Percentiles rank a stretch among this genome's conserved stretches.
These are phyloP conservation scores for Datura wrightii DNA, from an alignment of 257 asterid species.

Conservation along the genomic window DNA sequence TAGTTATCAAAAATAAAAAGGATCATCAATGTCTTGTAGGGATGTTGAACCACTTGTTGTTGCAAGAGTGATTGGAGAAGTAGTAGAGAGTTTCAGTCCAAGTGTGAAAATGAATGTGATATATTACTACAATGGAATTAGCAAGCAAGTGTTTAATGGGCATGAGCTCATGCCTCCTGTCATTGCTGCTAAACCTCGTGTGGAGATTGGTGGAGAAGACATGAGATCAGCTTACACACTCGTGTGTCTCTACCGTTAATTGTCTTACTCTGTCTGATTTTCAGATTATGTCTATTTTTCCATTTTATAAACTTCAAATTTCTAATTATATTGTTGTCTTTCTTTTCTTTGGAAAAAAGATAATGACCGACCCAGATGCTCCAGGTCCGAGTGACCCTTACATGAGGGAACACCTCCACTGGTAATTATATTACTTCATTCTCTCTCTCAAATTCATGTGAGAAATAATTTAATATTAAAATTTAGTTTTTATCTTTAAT, in stretches of 20 bases:
- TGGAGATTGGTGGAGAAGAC: slow-evolving; percentile 83
- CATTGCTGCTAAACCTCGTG: slow-evolving; percentile 65
- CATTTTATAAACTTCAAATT: background rate
- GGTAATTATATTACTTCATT: no score
- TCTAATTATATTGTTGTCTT: slow-evolving; percentile 30
- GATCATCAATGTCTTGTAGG: slow-evolving; percentile 39
- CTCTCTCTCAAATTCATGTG: no score
- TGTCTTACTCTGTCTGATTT: background rate
- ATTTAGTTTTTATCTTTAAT: no score
- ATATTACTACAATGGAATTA: slow-evolving; percentile 40
- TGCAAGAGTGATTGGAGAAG: slow-evolving; percentile 85
- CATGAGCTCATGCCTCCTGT: slow-evolving; percentile 79
- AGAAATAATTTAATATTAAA: no score
- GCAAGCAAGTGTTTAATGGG: slow-evolving; percentile 70
- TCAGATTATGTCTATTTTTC: background rate
- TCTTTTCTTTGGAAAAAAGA: slow-evolving; percentile 52
- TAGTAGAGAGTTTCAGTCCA: slow-evolving; percentile 68
- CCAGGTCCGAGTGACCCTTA: slow-evolving; percentile 92
- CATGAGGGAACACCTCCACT: slow-evolving; percentile 87
- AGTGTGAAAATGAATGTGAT: slow-evolving; percentile 64
- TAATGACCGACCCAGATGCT: slow-evolving; percentile 89
- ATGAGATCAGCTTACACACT: slow-evolving; percentile 84
- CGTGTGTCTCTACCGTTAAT: slow-evolving; percentile 47
- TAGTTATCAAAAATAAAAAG: background rate
- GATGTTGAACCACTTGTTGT: slow-evolving; percentile 59